These are phyloP conservation scores for Syzygium malaccense DNA, from an alignment of 441 rosid species.

Conservation along the genomic window DNA sequence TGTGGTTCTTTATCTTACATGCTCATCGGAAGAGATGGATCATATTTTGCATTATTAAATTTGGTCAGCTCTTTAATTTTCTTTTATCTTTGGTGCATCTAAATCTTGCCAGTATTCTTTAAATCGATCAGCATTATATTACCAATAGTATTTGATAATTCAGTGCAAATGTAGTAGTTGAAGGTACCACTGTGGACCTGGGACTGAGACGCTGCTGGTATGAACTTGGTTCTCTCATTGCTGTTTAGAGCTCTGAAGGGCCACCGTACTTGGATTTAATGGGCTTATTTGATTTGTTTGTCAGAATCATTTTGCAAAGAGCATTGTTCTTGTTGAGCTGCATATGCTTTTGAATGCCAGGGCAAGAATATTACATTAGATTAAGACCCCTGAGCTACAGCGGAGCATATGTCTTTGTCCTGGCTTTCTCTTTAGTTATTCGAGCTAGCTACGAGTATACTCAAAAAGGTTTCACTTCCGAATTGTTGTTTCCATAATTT, in stretches of 20 bases:
- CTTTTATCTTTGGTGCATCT: neutral
- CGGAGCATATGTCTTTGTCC: neutral
- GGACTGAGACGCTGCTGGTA: conserved; percentile 61
- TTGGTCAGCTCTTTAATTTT: neutral
- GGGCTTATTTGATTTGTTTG: neutral
- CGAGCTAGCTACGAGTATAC: neutral
- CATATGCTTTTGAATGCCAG: neutral
- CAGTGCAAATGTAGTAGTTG: conserved; percentile 87
- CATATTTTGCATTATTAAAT: neutral
- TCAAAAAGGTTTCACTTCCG: neutral
- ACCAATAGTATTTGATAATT: conserved; percentile 93
- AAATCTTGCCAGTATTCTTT: neutral
- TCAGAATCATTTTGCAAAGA: neutral
- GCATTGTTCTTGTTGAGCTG: neutral
- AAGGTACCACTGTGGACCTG: conserved; percentile 72
- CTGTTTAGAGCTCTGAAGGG: neutral
- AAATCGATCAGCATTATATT: conserved; percentile 63
- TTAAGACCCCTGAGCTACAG: neutral
- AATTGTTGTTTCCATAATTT: neutral
- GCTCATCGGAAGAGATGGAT: neutral
- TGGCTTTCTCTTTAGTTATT: neutral
- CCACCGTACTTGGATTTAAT: neutral
- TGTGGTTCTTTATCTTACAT: neutral
- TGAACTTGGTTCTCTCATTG: neutral
- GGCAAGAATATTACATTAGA: neutral